phyloP scores from a whole-genome alignment of 148 eudicot genomes.

The Polygonum maritimum region DNA sequence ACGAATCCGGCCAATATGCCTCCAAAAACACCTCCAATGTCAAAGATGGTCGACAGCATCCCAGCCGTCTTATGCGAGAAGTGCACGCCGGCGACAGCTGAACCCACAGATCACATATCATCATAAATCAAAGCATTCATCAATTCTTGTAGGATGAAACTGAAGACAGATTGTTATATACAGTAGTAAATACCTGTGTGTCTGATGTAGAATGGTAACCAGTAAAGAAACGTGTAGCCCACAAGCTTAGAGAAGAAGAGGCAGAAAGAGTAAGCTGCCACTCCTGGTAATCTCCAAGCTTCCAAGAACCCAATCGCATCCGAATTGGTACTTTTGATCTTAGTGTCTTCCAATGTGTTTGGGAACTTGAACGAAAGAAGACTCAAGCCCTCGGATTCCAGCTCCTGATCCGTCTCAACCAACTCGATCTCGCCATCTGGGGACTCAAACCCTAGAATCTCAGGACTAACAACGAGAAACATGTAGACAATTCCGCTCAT shows the following conservation, averaged over 20 bases:
- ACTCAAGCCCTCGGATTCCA: slow-evolving; percentile 31
- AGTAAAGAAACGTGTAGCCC: slow-evolving; percentile 90
- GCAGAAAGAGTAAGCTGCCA: slow-evolving; percentile 74
- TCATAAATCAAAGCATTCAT: neutral
- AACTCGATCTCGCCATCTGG: slow-evolving; percentile 38
- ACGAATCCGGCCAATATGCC: slow-evolving; percentile 71
- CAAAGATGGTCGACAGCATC: slow-evolving; percentile 77
- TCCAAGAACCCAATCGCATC: slow-evolving; percentile 78
- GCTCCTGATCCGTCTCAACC: slow-evolving; percentile 34
- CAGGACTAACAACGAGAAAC: slow-evolving; percentile 75
- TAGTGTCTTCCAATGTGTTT: slow-evolving; percentile 13
- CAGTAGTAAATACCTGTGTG: slow-evolving; percentile 69
- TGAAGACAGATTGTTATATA: neutral
- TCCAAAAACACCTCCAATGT: slow-evolving; percentile 84
- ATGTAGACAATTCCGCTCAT: slow-evolving; percentile 41
- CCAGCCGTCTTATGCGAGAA: slow-evolving; percentile 82
- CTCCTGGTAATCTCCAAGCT: slow-evolving; percentile 92
- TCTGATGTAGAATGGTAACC: slow-evolving; percentile 92
- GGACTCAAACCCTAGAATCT: slow-evolving; percentile 38
- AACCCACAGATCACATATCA: slow-evolving; percentile 11
- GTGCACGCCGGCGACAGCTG: slow-evolving; percentile 88
- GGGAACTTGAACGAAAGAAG: slow-evolving; percentile 24
- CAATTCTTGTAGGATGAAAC: neutral
- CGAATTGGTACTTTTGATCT: neutral
- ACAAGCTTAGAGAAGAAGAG: slow-evolving; percentile 97